phyloP scores from a whole-genome alignment of 352 stramenopile genomes.

The Phytophthora vignae region DNA sequence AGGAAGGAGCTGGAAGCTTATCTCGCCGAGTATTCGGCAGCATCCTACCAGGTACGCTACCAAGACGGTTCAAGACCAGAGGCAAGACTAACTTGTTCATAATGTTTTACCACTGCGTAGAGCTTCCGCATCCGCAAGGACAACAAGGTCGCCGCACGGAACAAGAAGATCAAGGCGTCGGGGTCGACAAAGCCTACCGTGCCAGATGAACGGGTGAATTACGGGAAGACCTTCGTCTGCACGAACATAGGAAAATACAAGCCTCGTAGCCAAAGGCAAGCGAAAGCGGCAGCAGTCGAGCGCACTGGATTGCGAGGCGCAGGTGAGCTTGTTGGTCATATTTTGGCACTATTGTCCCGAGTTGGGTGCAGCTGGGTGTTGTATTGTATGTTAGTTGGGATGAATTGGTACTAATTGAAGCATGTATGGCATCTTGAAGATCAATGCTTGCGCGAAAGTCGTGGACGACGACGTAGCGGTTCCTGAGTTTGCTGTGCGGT shows the following conservation, averaged over 20 bases:
- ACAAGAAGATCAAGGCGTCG: background rate
- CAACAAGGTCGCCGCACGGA: no score
- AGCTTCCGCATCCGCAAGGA: constrained; percentile 13
- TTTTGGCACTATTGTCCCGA: background rate
- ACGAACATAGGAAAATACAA: constrained; percentile 21
- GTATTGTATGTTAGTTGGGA: no score
- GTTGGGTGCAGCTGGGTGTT: no score
- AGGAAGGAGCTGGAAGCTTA: no score
- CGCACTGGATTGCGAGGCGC: background rate
- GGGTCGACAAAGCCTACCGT: background rate
- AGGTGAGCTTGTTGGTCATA: constrained; percentile 15
- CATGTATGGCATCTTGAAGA: no score
- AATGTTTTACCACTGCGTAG: no score
- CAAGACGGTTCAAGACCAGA: no score
- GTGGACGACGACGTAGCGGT: background rate
- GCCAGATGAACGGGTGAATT: constrained; percentile 11
- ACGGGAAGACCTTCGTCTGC: constrained; percentile 22
- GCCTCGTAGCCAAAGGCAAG: constrained; percentile 4
- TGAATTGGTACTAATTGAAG: no score
- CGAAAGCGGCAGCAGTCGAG: constrained; percentile 14
- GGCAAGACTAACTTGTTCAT: no score
- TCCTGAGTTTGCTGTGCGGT: background rate
- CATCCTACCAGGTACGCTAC: no score
- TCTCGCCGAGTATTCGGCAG: no score
- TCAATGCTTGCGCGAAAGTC: no score